phyloP scores from a whole-genome alignment of 169 alveolate genomes.

The Eimeria zaria region DNA sequence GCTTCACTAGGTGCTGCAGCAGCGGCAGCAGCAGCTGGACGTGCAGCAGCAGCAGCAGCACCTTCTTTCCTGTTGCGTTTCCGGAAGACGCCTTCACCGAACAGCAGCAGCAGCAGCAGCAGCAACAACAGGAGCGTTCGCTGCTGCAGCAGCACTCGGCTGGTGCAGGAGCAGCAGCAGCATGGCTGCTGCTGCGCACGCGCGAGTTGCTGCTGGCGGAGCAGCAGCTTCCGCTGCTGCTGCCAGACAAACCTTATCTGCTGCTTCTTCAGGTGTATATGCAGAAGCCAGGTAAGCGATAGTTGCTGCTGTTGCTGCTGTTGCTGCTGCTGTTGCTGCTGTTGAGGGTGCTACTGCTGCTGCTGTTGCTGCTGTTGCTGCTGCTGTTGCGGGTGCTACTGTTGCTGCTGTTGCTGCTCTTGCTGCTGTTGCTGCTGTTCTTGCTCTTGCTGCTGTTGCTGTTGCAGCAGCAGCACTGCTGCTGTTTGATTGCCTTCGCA shows the following conservation, averaged over 20 bases:
- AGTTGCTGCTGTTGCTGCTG: too few species aligned
- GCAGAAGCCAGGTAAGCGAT: slow-evolving; percentile 25
- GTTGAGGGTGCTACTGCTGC: too few species aligned
- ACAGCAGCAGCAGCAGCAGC: background rate
- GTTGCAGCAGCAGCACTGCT: background rate
- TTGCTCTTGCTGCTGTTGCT: background rate
- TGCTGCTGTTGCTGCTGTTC: background rate
- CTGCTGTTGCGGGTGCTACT: too few species aligned
- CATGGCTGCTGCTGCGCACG: slow-evolving; percentile 45
- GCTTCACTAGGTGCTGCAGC: slow-evolving; percentile 29
- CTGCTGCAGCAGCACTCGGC: slow-evolving; percentile 21
- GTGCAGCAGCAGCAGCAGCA: background rate
- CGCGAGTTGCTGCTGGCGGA: slow-evolving; percentile 51
- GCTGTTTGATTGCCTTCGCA: background rate
- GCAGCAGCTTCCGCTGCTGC: slow-evolving; percentile 51
- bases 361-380: too few species aligned
- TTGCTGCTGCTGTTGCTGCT: too few species aligned
- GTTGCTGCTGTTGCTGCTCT: too few species aligned
- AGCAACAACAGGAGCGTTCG: background rate
- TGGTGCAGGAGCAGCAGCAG: slow-evolving; percentile 35
- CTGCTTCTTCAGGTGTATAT: slow-evolving; percentile 30
- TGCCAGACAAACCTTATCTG: slow-evolving; percentile 16
- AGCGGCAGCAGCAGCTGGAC: slow-evolving; percentile 50
- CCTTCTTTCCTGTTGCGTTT: too few species aligned
- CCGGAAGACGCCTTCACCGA: background rate